These are phyloP conservation scores for Elasticomyces elasticus DNA, from an alignment of 495 filamentous ascomycete species.

Conservation along the genomic window DNA sequence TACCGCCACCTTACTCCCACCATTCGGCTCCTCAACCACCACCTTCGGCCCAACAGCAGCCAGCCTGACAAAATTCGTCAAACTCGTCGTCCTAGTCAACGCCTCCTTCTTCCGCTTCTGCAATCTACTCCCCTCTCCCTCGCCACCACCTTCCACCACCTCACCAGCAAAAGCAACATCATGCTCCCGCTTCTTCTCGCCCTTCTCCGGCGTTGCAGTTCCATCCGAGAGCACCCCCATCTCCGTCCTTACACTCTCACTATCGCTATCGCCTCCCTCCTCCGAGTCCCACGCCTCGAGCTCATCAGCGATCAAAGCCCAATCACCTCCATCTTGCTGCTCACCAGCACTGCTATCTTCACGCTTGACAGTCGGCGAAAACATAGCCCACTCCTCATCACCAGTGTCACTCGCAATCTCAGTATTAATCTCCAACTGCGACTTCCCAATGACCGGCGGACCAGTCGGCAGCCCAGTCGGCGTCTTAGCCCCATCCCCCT, in stretches of 20 bases:
- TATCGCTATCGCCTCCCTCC: slow-evolving; percentile 42
- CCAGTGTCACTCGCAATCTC: neutral
- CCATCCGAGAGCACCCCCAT: neutral
- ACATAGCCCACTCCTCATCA: slow-evolving; percentile 9
- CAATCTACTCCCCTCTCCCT: slow-evolving; percentile 25
- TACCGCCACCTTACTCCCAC: neutral
- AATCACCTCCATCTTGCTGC: slow-evolving; percentile 46
- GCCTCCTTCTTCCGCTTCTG: slow-evolving; percentile 35
- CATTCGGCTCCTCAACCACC: slow-evolving; percentile 1
- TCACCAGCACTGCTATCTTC: slow-evolving; percentile 37
- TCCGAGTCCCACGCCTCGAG: slow-evolving; percentile 55
- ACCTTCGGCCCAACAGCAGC: neutral
- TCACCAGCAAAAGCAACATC: slow-evolving; percentile 3
- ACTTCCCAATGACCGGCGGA: too few species aligned
- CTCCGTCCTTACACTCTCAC: slow-evolving; percentile 15
- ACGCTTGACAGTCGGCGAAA: slow-evolving; percentile 18
- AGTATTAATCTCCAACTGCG: slow-evolving; percentile 12
- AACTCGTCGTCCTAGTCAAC: slow-evolving; percentile 31
- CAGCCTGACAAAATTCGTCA: slow-evolving; percentile 27
- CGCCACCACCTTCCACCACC: slow-evolving; percentile 20
- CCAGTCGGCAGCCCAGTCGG: slow-evolving; percentile 4
- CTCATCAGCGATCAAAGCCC: slow-evolving; percentile 59
- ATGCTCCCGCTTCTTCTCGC: slow-evolving; percentile 24
- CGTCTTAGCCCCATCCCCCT: slow-evolving; percentile 5
- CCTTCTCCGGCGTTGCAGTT: slow-evolving; percentile 12